Evolutionary conservation across 805 yeast species (phyloP).

Genomic region (Zygosaccharomyces siamensis): DNA sequence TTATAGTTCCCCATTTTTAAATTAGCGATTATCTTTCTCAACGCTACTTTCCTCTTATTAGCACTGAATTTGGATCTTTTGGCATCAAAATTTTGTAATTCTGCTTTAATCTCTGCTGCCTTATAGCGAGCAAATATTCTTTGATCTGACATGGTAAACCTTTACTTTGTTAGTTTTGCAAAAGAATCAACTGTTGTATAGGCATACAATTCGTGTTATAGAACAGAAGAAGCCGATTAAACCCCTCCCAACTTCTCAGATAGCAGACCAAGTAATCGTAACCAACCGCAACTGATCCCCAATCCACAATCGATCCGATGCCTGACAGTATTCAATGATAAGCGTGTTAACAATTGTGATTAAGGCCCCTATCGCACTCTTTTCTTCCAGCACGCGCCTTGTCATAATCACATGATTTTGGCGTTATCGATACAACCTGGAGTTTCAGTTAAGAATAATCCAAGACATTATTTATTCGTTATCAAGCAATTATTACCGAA

Average conservation of each 20-base stretch:
- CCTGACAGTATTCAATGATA: not conserved
- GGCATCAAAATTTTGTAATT: conserved; percentile 35
- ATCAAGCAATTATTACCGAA: too few species aligned
- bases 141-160: conserved; percentile 28
- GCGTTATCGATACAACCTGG: not conserved
- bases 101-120: conserved; percentile 34
- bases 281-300: not conserved
- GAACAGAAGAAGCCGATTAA: not conserved
- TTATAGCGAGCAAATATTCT: conserved; percentile 29
- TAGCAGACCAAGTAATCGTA: not conserved
- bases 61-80: conserved; percentile 38
- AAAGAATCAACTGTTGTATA: not conserved
- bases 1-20: conserved; percentile 68
- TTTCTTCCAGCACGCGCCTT: not conserved
- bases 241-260: not conserved
- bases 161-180: not conserved
- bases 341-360: not conserved
- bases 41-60: conserved; percentile 41
- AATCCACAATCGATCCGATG: not conserved
- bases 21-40: conserved; percentile 77
- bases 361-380: not conserved
- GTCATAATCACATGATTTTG: not conserved
- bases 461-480: not conserved
- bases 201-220: not conserved
- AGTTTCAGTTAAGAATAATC: not conserved